Base-by-base conservation (phyloP, 306 rosid species). In the Quercus aquifolioides region DNA sequence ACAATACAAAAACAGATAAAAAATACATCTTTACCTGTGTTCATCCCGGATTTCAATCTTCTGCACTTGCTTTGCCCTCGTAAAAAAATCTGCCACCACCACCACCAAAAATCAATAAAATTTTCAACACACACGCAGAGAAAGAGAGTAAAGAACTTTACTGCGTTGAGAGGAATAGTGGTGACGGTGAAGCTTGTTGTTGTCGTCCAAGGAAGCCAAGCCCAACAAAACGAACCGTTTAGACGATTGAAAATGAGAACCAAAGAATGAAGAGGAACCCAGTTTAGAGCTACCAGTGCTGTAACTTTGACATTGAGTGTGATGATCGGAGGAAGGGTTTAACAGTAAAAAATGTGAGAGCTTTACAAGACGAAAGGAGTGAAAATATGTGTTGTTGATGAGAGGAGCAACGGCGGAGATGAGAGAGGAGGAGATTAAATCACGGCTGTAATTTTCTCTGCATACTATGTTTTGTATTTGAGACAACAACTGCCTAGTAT, bases 41-140 rank as follows among this genome's bases (percentile, higher is more conserved):
- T n/a, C 78, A 87, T 96, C 99, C 62, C 77, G 80, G 9, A 38
- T 38, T 38, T 38, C 43, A 33, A 96, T 88, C 60, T 35, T 80
- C 81, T 81, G 81, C 1, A 82, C 83, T 52, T 86, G 92, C 72
- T 93, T 93, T 33, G 99, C 92, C 80, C 97, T 88, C 7, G 97
- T 93, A 38, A 96, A 81, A 80, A 93, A 87, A 76, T 28, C 99
- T 96, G 80, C n/a, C n/a, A n/a, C 55, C 52, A 71, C 58, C 38
- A 57, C 43, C 46, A 14, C n/a, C 31, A 20, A 55, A 35, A 35
- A 35, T 35, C 43, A 38, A 38, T 38, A 38, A 38, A 38, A 6
- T 38, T 38, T 38, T 38, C 43, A 38, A 55, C 20, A n/a, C 13
- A 55, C 1, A 21, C 17, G 3, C 3, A 12, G 0, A 71, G n/a